Percentiles rank a stretch among this genome's conserved stretches.
Conservation (phyloP, 495 filamentous ascomycete species). For the Penicillium waksmanii region DNA sequence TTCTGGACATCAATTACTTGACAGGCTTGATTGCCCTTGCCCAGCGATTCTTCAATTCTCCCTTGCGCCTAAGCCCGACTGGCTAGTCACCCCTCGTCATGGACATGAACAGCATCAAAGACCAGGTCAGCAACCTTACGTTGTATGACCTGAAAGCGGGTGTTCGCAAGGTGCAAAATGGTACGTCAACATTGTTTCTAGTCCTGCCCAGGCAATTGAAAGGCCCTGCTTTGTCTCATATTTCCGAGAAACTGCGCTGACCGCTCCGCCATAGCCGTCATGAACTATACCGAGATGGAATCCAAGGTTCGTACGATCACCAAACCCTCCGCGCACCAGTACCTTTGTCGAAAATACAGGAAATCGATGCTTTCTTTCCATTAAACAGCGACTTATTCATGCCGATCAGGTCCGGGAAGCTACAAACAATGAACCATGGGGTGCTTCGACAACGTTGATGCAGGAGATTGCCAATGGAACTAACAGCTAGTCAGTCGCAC, state of each 20-base stretch:
- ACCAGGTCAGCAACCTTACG: conserved; percentile 90
- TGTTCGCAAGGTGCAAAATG: conserved; percentile 98
- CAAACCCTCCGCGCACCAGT: conserved; percentile 13
- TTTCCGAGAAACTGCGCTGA: conserved; percentile 16
- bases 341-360: conserved; percentile 2
- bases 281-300: conserved; percentile 99
- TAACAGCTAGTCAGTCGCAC: conserved; percentile 84
- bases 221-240: conserved; percentile 18
- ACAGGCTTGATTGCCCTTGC: conserved; percentile 7
- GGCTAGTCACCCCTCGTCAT: conserved; percentile 51
- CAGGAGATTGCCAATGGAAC: conserved; percentile 99
- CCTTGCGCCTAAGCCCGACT: conserved; percentile 20
- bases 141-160: conserved; percentile 98
- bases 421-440: conserved; percentile 98
- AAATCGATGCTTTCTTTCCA: neutral
- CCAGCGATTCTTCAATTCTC: conserved; percentile 7
- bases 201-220: conserved; percentile 3
- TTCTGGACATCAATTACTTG: conserved; percentile 18
- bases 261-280: conserved; percentile 69
- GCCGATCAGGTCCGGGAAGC: conserved; percentile 80
- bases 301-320: conserved; percentile 69
- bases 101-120: conserved; percentile 85
- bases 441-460: conserved; percentile 85
- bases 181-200: conserved; percentile 50
- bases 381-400: conserved; percentile 23